Conservation (phyloP, 768 basidiomycete species). For the Boletus huronensis region DNA sequence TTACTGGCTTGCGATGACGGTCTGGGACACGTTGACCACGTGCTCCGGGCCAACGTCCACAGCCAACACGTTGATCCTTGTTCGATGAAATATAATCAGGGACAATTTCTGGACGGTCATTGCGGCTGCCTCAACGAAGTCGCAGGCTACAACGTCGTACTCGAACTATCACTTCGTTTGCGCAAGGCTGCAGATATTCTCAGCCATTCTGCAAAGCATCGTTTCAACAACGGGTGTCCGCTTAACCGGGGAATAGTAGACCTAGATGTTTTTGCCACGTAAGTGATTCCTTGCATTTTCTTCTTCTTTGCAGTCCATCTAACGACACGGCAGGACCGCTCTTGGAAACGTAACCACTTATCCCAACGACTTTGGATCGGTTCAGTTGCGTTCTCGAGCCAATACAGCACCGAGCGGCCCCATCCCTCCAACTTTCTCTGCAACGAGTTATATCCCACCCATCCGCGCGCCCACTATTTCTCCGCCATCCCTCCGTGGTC, state of each 20-base stretch:
- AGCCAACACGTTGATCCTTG: slow-evolving; percentile 4
- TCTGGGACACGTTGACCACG: slow-evolving; percentile 8
- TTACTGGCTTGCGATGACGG: slow-evolving; percentile 17
- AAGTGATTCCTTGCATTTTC: slow-evolving; percentile 19
- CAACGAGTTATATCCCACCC: slow-evolving; percentile 14
- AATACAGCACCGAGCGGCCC: slow-evolving; percentile 1
- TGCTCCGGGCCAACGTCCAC: background rate
- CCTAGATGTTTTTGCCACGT: slow-evolving; percentile 54
- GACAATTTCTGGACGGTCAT: slow-evolving; percentile 32
- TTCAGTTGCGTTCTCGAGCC: slow-evolving; percentile 15
- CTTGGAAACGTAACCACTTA: slow-evolving; percentile 36
- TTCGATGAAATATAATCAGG: slow-evolving; percentile 14
- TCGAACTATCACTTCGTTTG: slow-evolving; percentile 63
- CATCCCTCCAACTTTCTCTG: slow-evolving; percentile 10
- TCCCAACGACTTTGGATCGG: slow-evolving; percentile 23
- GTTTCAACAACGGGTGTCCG: slow-evolving; percentile 29
- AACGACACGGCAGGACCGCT: slow-evolving; percentile 34
- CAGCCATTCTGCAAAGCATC: slow-evolving; percentile 42
- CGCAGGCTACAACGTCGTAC: slow-evolving; percentile 51
- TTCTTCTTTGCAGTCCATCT: slow-evolving; percentile 1
- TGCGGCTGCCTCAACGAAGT: slow-evolving; percentile 60
- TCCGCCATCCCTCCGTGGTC: slow-evolving; percentile 13
- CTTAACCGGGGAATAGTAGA: slow-evolving; percentile 47
- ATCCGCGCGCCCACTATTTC: slow-evolving; percentile 20
- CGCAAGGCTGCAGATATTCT: slow-evolving; percentile 58